A percentile compares a stretch with the other conserved stretches of the same genome.
phyloP scores from a whole-genome alignment of 1,284 basidiomycete genomes.

The Leccinum cinnamomeum region DNA sequence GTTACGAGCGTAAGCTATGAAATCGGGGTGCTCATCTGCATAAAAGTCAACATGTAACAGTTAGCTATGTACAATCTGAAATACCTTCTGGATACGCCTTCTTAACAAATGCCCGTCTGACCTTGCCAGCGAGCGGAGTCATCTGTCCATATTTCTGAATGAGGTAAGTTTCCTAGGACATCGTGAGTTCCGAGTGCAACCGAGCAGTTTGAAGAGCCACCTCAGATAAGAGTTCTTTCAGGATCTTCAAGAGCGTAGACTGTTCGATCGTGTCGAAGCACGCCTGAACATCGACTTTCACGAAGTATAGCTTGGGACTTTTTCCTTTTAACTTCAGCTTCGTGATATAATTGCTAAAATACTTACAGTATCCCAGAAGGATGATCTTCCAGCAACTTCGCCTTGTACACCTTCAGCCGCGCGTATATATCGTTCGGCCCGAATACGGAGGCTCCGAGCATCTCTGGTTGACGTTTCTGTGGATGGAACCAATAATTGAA shows the following conservation, averaged over 20 bases:
- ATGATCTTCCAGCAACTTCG: slow-evolving; percentile 43
- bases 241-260: slow-evolving; percentile 76
- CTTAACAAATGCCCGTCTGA: slow-evolving; percentile 56
- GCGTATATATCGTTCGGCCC: slow-evolving; percentile 82
- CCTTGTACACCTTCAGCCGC: slow-evolving; percentile 72
- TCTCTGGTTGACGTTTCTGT: slow-evolving; percentile 62
- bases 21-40: slow-evolving; percentile 71
- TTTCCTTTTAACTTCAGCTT: slow-evolving; percentile 10
- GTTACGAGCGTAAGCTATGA: slow-evolving; percentile 64
- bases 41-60: neutral
- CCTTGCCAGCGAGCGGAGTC: slow-evolving; percentile 47
- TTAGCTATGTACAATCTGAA: slow-evolving; percentile 1
- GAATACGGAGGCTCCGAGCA: slow-evolving; percentile 80
- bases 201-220: slow-evolving; percentile 39
- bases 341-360: neutral
- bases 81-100: slow-evolving; percentile 69
- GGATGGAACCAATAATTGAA: neutral
- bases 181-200: neutral
- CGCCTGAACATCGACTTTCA: slow-evolving; percentile 93
- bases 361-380: slow-evolving; percentile 54
- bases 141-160: slow-evolving; percentile 68
- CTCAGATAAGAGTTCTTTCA: slow-evolving; percentile 72
- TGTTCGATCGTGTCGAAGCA: slow-evolving; percentile 98
- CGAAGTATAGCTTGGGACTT: slow-evolving; percentile 89
- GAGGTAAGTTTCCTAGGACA: slow-evolving; percentile 58